Conservation (phyloP, 2,329 filamentous ascomycete species). For the Scedosporium minutisporum region DNA sequence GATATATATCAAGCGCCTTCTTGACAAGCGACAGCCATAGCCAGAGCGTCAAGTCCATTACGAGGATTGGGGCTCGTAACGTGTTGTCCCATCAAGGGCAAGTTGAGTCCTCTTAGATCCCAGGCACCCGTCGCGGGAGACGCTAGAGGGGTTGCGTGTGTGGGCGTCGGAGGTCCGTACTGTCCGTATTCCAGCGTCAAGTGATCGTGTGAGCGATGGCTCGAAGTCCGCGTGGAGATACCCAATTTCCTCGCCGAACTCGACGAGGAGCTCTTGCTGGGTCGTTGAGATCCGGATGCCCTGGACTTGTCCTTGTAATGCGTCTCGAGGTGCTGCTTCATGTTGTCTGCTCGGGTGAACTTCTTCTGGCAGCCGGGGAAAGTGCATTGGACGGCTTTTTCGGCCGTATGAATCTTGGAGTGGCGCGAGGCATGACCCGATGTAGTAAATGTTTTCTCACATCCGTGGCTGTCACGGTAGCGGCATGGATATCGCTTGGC, state of each 20-base stretch:
- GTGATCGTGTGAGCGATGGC: constrained; percentile 6
- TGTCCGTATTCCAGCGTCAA: constrained; percentile 27
- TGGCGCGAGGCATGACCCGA: constrained; percentile 79
- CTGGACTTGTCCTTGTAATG: constrained; percentile 57
- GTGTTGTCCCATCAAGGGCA: constrained; percentile 36
- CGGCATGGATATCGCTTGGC: constrained; percentile 67
- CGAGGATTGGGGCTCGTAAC: constrained; percentile 26
- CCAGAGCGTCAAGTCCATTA: constrained; percentile 45
- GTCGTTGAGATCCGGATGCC: constrained; percentile 25
- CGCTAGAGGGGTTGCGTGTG: constrained; percentile 20
- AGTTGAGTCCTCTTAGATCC: constrained; percentile 37
- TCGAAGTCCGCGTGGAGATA: constrained; percentile 13
- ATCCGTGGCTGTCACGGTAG: constrained; percentile 60
- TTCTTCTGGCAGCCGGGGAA: constrained; percentile 66
- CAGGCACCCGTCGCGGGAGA: constrained; percentile 29
- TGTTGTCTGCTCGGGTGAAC: constrained; percentile 76
- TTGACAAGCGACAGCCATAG: constrained; percentile 44
- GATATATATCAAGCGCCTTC: constrained; percentile 21
- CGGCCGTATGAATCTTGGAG: constrained; percentile 74
- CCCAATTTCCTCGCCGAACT: constrained; percentile 11
- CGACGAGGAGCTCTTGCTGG: constrained; percentile 13
- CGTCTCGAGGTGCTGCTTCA: constrained; percentile 76
- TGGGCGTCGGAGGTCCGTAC: constrained; percentile 24
- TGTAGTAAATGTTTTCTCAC: constrained; percentile 73
- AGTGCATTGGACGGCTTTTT: constrained; percentile 63